Base-by-base conservation (phyloP, 2,329 filamentous ascomycete genomes). In the Teratosphaeriaceae sp. region DNA sequence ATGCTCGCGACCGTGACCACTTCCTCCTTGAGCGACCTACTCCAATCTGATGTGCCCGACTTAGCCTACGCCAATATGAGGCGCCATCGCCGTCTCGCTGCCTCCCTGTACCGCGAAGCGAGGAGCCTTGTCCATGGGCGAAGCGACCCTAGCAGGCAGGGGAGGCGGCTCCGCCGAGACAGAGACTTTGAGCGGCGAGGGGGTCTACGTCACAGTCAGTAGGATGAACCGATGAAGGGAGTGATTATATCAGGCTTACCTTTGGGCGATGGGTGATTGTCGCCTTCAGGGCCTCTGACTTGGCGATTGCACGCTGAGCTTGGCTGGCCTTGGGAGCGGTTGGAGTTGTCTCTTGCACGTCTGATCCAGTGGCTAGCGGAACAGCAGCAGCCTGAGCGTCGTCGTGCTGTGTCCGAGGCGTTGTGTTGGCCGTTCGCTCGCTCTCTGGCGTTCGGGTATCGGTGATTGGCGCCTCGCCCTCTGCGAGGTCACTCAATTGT, bases 391-490 rank as follows among this genome's bases (percentile, higher is more conserved):
- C 47, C 41, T 52, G 55, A 56, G 54, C 51, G 44, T 52, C 45
- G 7, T 39, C 40, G 43, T 46, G 63, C 67, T 64, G 64, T 60
- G 51, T 60, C 65, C 65, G 72, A 70, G 67, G 64, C 72, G 72
- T 70, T 23, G 18, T 13, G 24, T 73, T 70, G 72, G 71, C 74
- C 73, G 84, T 82, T 76, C 74, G 4, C 35, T n/a, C 20, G 6
- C 35, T 38, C 20, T 8, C 24, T 15, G 35, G 20, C 35, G 20
- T n/a, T 29, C 23, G 20, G 9, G n/a, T 12, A 12, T 34, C 31
- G 31, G 31, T 34, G 19, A 3, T n/a, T 75, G 74, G 74, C 80
- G 84, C 88, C 89, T 94, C 89, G 87, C 82, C 76, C 67, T 55
- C 42, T 50, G 56, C 56, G 58, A 63, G 59, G 53, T 48, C 76